Percentiles rank a stretch among this genome's conserved stretches.
phyloP scores from a whole-genome alignment of 2,329 filamentous ascomycete genomes.

The Microsporum ferrugineum region DNA sequence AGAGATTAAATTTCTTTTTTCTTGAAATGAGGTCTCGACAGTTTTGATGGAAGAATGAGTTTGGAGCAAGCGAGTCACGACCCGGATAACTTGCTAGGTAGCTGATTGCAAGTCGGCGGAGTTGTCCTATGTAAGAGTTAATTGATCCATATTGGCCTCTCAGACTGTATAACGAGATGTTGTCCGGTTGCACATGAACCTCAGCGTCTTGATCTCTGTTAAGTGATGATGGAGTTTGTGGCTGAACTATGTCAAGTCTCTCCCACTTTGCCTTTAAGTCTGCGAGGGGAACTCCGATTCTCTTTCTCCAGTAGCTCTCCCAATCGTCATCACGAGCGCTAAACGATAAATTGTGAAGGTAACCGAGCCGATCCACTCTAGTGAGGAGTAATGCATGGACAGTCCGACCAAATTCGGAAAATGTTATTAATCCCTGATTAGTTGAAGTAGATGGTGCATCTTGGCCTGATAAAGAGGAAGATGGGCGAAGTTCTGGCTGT shows the following conservation, averaged over 20 bases:
- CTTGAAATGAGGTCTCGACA: not conserved
- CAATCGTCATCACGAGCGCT: conserved; percentile 15
- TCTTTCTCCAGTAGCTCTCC: conserved; percentile 11
- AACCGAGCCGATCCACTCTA: not conserved
- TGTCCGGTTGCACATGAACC: not conserved
- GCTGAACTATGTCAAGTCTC: not conserved
- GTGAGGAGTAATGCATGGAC: not conserved
- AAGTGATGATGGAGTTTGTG: not conserved
- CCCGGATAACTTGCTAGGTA: conserved; percentile 5
- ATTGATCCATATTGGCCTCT: not conserved
- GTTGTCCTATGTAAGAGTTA: not conserved
- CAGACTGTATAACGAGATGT: not conserved
- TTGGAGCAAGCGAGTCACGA: conserved; percentile 3
- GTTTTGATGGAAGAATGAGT: not conserved
- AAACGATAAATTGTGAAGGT: conserved; percentile 11
- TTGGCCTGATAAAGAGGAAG: not conserved
- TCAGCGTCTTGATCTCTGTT: not conserved
- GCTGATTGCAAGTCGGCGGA: not conserved
- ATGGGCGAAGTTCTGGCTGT: not conserved
- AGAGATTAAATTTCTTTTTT: not conserved
- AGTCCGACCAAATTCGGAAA: conserved; percentile 1
- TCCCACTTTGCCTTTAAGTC: conserved; percentile 14
- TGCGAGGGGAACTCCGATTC: conserved; percentile 12
- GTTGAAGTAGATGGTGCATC: conserved; percentile 6
- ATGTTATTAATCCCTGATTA: conserved; percentile 7